Percentiles rank a stretch among this genome's conserved stretches.
Evolutionary conservation across 1,284 basidiomycete species (phyloP).

Genomic region (Ceratobasidium papillatum): DNA sequence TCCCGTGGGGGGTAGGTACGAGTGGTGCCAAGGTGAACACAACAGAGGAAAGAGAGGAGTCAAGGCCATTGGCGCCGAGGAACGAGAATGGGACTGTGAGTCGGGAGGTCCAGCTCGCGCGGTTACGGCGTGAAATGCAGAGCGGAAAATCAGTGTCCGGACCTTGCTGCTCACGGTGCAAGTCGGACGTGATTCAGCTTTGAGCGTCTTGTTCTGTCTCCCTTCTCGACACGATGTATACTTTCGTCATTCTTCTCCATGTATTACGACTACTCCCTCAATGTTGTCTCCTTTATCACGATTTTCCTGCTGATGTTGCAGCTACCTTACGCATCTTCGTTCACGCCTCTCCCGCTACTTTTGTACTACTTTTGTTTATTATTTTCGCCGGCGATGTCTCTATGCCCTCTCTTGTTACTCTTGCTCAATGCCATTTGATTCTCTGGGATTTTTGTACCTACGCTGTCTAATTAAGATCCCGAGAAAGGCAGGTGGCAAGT

Average conservation of each 20-base stretch:
- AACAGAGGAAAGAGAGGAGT: conserved; percentile 10
- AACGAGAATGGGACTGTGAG: conserved; percentile 19
- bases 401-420: neutral
- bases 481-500: neutral
- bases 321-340: conserved; percentile 8
- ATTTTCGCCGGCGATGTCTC: neutral
- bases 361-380: conserved; percentile 16
- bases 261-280: conserved; percentile 1
- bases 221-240: neutral
- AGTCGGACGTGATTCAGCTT: conserved; percentile 25
- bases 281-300: neutral
- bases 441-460: neutral
- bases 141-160: neutral
- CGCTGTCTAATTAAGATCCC: neutral
- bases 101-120: conserved; percentile 18
- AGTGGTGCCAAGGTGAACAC: neutral
- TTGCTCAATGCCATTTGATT: neutral
- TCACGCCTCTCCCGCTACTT: conserved; percentile 8
- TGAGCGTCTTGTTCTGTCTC: neutral
- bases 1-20: conserved; percentile 19
- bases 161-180: conserved; percentile 34
- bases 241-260: neutral
- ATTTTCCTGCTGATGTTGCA: neutral
- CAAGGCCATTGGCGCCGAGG: neutral
- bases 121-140: conserved; percentile 7